Percentiles rank a stretch among this genome's conserved stretches.
phyloP scores from a whole-genome alignment of 768 basidiomycete species.

The Leucocoprinus leucothites region DNA sequence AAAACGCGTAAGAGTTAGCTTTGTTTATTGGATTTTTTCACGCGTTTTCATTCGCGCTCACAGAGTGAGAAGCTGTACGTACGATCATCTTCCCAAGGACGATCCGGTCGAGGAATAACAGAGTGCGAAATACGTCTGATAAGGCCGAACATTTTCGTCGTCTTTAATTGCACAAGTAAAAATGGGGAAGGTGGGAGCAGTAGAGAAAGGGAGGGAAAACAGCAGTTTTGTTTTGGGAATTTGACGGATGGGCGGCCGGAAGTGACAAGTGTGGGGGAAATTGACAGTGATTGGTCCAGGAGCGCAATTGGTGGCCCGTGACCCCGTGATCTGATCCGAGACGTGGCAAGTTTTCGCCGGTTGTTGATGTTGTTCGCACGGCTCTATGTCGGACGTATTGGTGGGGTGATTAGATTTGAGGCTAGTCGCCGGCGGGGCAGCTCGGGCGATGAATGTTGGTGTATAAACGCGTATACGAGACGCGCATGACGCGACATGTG shows the following conservation, averaged over 20 bases:
- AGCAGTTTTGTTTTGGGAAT: neutral
- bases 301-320: neutral
- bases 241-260: neutral
- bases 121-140: conserved; percentile 70
- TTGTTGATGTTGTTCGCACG: neutral
- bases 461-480: neutral
- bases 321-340: conserved; percentile 12
- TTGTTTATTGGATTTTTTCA: too few species aligned
- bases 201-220: neutral
- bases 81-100: conserved; percentile 80
- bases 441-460: too few species aligned
- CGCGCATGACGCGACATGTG: too few species aligned
- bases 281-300: too few species aligned
- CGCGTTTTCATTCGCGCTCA: too few species aligned
- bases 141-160: conserved; percentile 57
- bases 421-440: too few species aligned
- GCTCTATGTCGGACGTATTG: neutral
- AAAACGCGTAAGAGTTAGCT: too few species aligned
- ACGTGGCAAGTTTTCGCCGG: conserved; percentile 6
- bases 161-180: neutral
- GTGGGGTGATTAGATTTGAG: neutral
- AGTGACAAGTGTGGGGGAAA: neutral
- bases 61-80: conserved; percentile 26
- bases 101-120: conserved; percentile 66
- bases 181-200: neutral